phyloP scores from a whole-genome alignment of 352 stramenopile genomes.

The Saprolegnia diclina region DNA sequence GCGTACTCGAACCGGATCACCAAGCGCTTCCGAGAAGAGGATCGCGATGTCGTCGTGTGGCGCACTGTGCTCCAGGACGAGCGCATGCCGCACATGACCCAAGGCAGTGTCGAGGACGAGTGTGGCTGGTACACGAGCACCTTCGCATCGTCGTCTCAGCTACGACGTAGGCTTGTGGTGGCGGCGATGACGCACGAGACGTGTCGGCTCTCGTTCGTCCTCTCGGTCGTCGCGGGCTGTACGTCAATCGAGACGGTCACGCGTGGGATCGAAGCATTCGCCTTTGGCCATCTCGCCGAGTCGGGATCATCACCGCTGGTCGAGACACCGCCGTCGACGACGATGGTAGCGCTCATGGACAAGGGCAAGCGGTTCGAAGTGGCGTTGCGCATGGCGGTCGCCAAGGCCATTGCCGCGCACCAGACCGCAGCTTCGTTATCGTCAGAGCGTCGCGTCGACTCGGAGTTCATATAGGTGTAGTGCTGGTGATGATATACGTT shows the following conservation, averaged over 20 bases:
- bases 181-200: background rate
- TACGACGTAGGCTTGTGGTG: slow-evolving; percentile 4
- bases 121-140: slow-evolving; percentile 10
- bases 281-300: background rate
- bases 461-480: too few relatives aligned
- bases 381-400: background rate
- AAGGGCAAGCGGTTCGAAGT: background rate
- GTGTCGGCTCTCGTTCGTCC: background rate
- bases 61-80: slow-evolving; percentile 13
- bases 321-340: background rate
- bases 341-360: background rate
- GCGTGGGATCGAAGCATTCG: background rate
- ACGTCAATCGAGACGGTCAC: background rate
- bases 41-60: slow-evolving; percentile 18
- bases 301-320: too few relatives aligned
- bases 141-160: background rate
- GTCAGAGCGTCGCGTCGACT: too few relatives aligned
- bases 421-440: background rate
- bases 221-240: background rate
- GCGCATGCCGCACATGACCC: slow-evolving; percentile 6
- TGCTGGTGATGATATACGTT: too few relatives aligned
- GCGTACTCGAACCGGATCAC: slow-evolving; percentile 8
- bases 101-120: slow-evolving; percentile 10
- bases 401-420: background rate
- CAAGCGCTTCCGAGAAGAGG: slow-evolving; percentile 5